These are phyloP conservation scores for Thielaviopsis ethacetica DNA, from an alignment of 2,329 filamentous ascomycete species.

Conservation along the genomic window DNA sequence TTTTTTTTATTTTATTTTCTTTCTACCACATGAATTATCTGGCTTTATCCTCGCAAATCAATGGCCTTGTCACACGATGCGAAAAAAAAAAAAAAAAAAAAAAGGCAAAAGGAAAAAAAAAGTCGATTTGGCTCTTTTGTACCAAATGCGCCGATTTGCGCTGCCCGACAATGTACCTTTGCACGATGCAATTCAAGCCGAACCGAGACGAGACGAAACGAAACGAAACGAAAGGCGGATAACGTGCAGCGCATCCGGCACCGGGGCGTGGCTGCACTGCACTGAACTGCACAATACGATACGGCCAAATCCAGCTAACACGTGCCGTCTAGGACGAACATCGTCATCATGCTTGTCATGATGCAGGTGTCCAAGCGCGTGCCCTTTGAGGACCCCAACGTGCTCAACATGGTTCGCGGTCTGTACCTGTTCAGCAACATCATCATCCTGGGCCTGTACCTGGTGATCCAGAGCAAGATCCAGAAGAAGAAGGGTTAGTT, in stretches of 20 bases:
- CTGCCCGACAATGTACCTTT: too few species aligned
- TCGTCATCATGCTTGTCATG: constrained; percentile 89
- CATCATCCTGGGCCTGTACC: constrained; percentile 69
- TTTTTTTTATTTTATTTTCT: not conserved
- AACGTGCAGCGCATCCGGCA: too few species aligned
- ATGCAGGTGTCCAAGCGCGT: constrained; percentile 97
- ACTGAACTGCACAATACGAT: too few species aligned
- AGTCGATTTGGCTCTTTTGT: not conserved
- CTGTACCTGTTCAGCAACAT: constrained; percentile 49
- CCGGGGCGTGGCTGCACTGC: not conserved
- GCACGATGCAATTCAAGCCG: too few species aligned
- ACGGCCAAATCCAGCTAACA: not conserved
- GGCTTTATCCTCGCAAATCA: not conserved
- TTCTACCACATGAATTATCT: not conserved
- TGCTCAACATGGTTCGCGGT: constrained; percentile 39
- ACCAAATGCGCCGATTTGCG: too few species aligned
- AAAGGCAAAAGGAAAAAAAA: too few species aligned
- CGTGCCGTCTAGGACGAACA: constrained; percentile 52
- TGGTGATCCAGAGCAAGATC: constrained; percentile 72
- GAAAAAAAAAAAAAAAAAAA: too few species aligned
- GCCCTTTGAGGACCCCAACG: constrained; percentile 68
- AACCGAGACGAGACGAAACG: too few species aligned
- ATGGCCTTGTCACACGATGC: not conserved
- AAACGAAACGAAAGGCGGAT: too few species aligned
- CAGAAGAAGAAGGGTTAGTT: constrained; percentile 89